These are phyloP conservation scores for Rhodotorula sp. DNA, from an alignment of 1,284 basidiomycete species.

Conservation along the genomic window DNA sequence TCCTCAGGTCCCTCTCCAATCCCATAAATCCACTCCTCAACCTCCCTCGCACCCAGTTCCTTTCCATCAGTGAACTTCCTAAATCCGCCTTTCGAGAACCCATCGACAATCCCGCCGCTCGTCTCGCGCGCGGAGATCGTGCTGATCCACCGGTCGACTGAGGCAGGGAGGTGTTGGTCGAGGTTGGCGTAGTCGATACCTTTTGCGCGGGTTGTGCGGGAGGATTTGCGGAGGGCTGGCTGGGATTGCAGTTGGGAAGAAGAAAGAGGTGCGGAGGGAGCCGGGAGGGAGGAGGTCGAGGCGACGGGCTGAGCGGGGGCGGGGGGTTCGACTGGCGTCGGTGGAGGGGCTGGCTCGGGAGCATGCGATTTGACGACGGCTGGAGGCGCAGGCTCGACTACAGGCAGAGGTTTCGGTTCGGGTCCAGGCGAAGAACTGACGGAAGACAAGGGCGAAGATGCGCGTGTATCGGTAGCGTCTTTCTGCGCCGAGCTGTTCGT, in stretches of 20 bases:
- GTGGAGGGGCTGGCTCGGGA: neutral
- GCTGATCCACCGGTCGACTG: constrained; percentile 65
- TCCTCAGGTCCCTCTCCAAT: constrained; percentile 9
- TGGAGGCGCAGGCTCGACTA: too few relatives aligned
- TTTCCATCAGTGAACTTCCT: constrained; percentile 61
- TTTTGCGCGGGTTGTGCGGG: constrained; percentile 43
- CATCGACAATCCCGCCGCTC: constrained; percentile 52
- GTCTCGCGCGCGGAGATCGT: constrained; percentile 62
- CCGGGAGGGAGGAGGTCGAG: neutral
- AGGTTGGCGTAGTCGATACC: constrained; percentile 73
- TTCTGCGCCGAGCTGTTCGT: too few relatives aligned
- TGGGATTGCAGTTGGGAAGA: neutral
- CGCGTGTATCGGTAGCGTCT: too few relatives aligned
- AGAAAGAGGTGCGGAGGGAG: neutral
- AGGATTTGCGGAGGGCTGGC: constrained; percentile 26
- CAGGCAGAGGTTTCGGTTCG: too few relatives aligned
- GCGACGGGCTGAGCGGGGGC: neutral
- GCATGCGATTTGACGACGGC: neutral
- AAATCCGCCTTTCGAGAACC: constrained; percentile 53
- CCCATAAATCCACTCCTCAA: constrained; percentile 66
- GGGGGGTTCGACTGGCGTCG: neutral
- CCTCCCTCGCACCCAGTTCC: constrained; percentile 55
- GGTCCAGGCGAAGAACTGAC: too few relatives aligned
- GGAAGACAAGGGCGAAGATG: too few relatives aligned
- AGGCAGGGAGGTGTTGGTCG: constrained; percentile 54